Conservation (phyloP, 2,329 filamentous ascomycete species). For the Claviceps monticola region DNA sequence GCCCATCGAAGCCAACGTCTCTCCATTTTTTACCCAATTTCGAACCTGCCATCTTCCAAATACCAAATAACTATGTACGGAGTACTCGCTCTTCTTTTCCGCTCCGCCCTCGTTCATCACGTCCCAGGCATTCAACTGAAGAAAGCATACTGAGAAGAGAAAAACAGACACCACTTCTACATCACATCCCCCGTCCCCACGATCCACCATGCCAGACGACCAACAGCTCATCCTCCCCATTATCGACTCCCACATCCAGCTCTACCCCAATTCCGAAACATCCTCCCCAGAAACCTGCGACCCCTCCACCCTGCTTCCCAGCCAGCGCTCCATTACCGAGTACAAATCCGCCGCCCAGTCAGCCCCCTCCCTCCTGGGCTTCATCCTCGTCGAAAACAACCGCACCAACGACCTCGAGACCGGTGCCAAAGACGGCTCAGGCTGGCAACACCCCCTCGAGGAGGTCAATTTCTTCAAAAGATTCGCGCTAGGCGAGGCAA, state of each 20-base stretch:
- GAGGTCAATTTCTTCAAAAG: constrained; percentile 59
- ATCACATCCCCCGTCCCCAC: neutral
- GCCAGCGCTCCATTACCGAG: constrained; percentile 50
- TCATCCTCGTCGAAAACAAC: constrained; percentile 75
- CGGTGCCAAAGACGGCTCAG: constrained; percentile 30
- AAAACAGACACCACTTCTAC: neutral
- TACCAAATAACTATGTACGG: too few species aligned
- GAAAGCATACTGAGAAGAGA: too few species aligned
- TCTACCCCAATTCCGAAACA: constrained; percentile 60
- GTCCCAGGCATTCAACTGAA: neutral
- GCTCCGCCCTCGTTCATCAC: neutral
- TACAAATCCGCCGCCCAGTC: constrained; percentile 37
- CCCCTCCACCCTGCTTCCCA: constrained; percentile 42
- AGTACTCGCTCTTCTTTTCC: neutral
- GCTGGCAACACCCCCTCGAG: constrained; percentile 54
- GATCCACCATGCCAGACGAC: constrained; percentile 21
- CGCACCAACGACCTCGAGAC: constrained; percentile 46
- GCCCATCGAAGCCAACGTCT: neutral
- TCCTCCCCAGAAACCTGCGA: constrained; percentile 56
- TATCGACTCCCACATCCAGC: constrained; percentile 85
- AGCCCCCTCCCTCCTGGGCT: constrained; percentile 42
- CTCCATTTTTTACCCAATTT: neutral
- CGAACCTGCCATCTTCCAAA: neutral
- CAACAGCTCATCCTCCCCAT: constrained; percentile 39
- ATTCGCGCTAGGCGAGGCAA: constrained; percentile 47